A percentile compares a stretch with the other conserved stretches of the same genome.
Evolutionary conservation across 2,329 filamentous ascomycete species (phyloP).

Genomic region (Claviceps quebecensis): DNA sequence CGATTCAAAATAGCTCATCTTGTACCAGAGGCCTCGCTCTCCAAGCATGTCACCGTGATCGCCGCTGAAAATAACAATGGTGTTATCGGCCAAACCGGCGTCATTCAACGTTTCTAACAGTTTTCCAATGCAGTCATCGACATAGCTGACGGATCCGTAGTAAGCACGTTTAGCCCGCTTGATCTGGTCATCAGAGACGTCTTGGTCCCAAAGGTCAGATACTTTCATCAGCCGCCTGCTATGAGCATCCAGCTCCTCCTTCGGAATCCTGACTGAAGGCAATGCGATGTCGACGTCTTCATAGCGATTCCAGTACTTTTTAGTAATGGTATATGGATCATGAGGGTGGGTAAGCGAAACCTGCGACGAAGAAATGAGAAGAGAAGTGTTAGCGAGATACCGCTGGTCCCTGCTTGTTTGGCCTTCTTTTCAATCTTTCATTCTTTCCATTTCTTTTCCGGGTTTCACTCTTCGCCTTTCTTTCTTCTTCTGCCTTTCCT

Average conservation of each 20-base stretch:
- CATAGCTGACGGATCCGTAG: constrained; percentile 85
- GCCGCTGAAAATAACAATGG: constrained; percentile 81
- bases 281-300: constrained; percentile 77
- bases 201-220: constrained; percentile 71
- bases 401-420: not conserved
- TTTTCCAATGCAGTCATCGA: constrained; percentile 82
- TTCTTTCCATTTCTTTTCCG: not conserved
- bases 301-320: constrained; percentile 88
- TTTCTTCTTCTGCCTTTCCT: not conserved
- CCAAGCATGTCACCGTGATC: constrained; percentile 96
- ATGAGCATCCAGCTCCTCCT: constrained; percentile 74
- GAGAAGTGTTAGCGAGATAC: not conserved
- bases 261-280: constrained; percentile 62
- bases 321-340: constrained; percentile 86
- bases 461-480: not conserved
- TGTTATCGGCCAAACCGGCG: constrained; percentile 69
- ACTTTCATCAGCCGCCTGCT: constrained; percentile 77
- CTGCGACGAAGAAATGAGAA: constrained; percentile 10
- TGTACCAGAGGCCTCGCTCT: constrained; percentile 87
- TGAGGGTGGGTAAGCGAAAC: constrained; percentile 90
- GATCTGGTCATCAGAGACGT: constrained; percentile 75
- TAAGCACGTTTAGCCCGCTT: constrained; percentile 76
- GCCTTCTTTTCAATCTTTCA: not conserved
- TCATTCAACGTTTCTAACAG: constrained; percentile 65
- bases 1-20: constrained; percentile 93